phyloP scores from a whole-genome alignment of 163 green algal species.

The Scenedesmus sp. region DNA sequence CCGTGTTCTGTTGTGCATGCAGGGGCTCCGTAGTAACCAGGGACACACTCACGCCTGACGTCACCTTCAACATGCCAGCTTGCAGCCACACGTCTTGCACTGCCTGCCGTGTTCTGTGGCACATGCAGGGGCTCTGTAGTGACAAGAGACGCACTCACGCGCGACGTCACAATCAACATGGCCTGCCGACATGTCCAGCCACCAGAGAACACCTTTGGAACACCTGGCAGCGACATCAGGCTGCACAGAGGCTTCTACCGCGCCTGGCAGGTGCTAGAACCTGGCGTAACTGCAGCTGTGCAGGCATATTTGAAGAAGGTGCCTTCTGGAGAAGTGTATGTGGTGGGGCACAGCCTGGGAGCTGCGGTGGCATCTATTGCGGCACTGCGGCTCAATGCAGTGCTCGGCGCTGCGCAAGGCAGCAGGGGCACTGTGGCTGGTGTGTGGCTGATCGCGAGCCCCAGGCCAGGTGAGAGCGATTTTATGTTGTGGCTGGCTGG shows the following conservation, averaged over 20 bases:
- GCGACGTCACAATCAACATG: constrained; percentile 34
- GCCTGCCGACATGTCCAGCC: background rate
- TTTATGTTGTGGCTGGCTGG: background rate
- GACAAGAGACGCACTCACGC: background rate
- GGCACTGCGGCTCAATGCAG: background rate
- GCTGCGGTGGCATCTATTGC: constrained; percentile 20
- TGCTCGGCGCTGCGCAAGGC: background rate
- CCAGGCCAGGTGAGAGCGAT: background rate
- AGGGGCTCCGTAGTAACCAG: too few species aligned
- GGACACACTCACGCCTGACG: too few species aligned
- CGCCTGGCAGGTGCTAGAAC: constrained; percentile 19
- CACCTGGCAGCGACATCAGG: background rate
- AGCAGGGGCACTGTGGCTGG: background rate
- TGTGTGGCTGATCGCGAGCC: constrained; percentile 14
- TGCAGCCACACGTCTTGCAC: background rate
- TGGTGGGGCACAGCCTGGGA: constrained; percentile 35
- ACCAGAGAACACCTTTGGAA: background rate
- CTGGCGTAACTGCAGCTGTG: background rate
- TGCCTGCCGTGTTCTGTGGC: background rate
- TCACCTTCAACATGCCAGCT: background rate
- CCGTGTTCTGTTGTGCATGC: too few species aligned
- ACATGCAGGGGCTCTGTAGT: background rate
- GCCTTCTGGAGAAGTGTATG: constrained; percentile 28
- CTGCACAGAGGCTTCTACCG: constrained; percentile 29
- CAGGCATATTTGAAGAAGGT: background rate